phyloP scores from a whole-genome alignment of 2,329 filamentous ascomycete species.

The Nannizzia gypsea region DNA sequence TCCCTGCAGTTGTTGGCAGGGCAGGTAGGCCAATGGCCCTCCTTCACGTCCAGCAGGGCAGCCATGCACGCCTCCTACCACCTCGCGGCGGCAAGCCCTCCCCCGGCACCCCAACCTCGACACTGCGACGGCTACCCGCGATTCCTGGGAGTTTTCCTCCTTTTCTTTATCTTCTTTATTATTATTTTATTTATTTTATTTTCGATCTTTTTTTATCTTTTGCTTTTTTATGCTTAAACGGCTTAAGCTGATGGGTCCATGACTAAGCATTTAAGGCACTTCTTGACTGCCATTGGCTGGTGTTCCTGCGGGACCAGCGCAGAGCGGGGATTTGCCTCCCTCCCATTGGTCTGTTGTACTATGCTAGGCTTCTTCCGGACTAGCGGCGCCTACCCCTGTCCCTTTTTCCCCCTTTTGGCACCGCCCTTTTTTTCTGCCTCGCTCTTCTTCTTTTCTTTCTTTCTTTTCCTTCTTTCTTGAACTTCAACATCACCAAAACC shows the following conservation, averaged over 20 bases:
- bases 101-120: no score
- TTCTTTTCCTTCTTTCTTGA: slow-evolving; percentile 7
- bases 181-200: not conserved
- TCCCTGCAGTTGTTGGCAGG: not conserved
- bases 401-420: slow-evolving; percentile 3
- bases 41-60: not conserved
- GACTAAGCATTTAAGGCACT: not conserved
- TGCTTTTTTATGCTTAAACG: not conserved
- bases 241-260: not conserved
- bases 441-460: slow-evolving; percentile 13
- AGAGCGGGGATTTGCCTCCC: not conserved
- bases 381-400: not conserved
- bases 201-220: not conserved
- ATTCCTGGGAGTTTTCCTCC: no score
- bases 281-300: not conserved
- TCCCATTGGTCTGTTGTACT: not conserved
- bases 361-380: not conserved
- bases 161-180: not conserved
- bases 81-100: not conserved
- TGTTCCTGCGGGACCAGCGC: not conserved
- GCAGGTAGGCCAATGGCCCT: not conserved
- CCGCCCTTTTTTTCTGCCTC: not conserved
- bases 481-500: not conserved
- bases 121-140: not conserved
- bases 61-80: not conserved